phyloP scores from a whole-genome alignment of 2,329 filamentous ascomycete genomes.

The Fonsecaea pugnacius region DNA sequence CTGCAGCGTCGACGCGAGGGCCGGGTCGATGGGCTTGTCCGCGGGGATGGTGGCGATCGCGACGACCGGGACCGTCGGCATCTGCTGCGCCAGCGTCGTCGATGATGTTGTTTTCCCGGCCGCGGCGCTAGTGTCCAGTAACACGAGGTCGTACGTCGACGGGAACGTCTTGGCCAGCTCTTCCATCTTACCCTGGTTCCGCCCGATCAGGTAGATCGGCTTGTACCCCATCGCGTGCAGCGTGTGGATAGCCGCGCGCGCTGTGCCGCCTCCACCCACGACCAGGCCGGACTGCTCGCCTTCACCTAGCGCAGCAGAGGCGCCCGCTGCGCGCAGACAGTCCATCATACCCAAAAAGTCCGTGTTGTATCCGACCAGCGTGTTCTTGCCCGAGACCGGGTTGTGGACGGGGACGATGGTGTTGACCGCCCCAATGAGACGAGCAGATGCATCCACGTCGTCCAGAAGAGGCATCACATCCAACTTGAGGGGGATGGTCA shows the following conservation, averaged over 20 bases:
- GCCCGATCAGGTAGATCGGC: conserved; percentile 85
- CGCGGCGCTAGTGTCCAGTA: conserved; percentile 56
- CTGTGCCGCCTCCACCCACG: conserved; percentile 88
- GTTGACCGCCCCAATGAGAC: conserved; percentile 88
- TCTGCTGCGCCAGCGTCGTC: not conserved
- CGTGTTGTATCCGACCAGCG: conserved; percentile 85
- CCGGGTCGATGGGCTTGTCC: conserved; percentile 76
- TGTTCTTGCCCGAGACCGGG: conserved; percentile 44
- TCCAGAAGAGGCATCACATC: conserved; percentile 84
- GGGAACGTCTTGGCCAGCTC: conserved; percentile 75
- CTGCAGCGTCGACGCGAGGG: conserved; percentile 68
- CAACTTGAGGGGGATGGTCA: conserved; percentile 93
- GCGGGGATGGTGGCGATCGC: conserved; percentile 91
- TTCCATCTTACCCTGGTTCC: conserved; percentile 70
- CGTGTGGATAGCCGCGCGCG: conserved; percentile 86
- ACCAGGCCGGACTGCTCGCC: conserved; percentile 69
- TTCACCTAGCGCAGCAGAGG: conserved; percentile 50
- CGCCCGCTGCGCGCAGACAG: conserved; percentile 71
- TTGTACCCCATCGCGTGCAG: conserved; percentile 80
- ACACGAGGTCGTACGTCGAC: conserved; percentile 68
- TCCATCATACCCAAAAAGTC: conserved; percentile 93
- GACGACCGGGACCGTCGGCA: conserved; percentile 60
- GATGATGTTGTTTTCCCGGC: too few relatives aligned
- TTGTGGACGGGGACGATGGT: conserved; percentile 72
- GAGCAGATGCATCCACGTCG: conserved; percentile 76